Evolutionary conservation across 2,329 filamentous ascomycete species (phyloP), one percentile per base, ranked within the genome.

Genomic region (Polytolypa hystricis): DNA sequence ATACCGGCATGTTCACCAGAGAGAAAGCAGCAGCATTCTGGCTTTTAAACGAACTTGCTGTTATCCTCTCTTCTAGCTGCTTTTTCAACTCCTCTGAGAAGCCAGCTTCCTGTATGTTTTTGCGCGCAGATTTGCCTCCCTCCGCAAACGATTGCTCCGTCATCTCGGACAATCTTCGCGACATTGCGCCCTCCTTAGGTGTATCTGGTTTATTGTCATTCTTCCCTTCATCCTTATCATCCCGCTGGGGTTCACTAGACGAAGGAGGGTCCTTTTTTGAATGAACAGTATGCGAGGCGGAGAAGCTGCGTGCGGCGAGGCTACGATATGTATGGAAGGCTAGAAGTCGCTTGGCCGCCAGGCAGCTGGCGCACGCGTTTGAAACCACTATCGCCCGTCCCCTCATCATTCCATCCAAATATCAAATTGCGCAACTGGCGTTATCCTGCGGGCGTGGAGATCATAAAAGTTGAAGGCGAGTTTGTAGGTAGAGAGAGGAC

Each of bases 11-110:
- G 23, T 67, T 58, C 4, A 61, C 62, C 47, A 74, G 60, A 2
- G 72, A 69, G 39, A 76, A 68, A 2, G 71, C 70, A 41, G 56
- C 58, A 27, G 69, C 61, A 57, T 75, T 55, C 14, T 74, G 64
- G 40, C 58, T 69, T 28, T 60, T 63, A 47, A 78, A 76, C 20
- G 62, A 62, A n/a, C 70, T 65, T 34, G 62, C 64, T 2, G 70
- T 68, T 38, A 79, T 70, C 40, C 71, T 67, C 45, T 75, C 71
- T 54, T 77, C 71, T 8, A 79, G 57, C 48, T 70, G 57, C 37
- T 57, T 59, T 54, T 72, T 75, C 44, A 79, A 54, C 4, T 77
- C 73, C 34, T 76, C 71, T 41, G 70, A 74, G 56, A 80, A 79
- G 32, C 73, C 73, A 18, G 71, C 73, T 43, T 77, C 71, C 47